Evolutionary conservation across 306 rosid species (phyloP), one percentile per base, ranked within the genome.

Genomic region (Acmispon strigosus): DNA sequence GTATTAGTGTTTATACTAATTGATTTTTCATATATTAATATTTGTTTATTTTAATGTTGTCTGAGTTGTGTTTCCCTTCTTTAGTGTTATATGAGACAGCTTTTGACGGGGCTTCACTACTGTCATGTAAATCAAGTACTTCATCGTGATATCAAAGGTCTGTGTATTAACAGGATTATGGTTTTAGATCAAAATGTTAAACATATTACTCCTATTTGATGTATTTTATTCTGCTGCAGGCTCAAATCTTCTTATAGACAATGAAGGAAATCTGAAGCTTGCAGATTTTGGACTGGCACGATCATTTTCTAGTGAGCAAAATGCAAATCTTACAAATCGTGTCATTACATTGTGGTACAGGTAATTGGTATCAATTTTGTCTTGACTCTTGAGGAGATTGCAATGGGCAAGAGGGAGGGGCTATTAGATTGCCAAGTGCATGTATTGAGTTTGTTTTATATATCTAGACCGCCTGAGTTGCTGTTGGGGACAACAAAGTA

Each of bases 81-180:
- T 0, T 52, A 88, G 91, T 88, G 95, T 70, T 88, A 88, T 74
- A 86, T 88, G 91, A 86, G 79, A 72, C 95, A 88, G 66, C 77
- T 88, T 53, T 60, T 88, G 80, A 84, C 87, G 4, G 95, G 91
- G 57, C 95, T 88, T 20, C 89, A 88, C 68, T 86, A 84, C 66
- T 86, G 95, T 82, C 95, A 88, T 78, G 66, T 78, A 37, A 84
- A 84, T 76, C 83, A 82, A 66, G 91, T 88, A 29, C 95, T 88
- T 76, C 95, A 88, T 71, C 89, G 95, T 15, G 95, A 88, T 76
- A 88, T 88, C 61, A 88, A 88, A 86, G 91, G 95, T 86, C 4
- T 76, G 75, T 57, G 6, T 39, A 16, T 8, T 56, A 37, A 59
- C 56, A 53, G 16, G 67, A 44, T 19, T 8, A 14, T 54, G 16